Evolutionary conservation across 306 rosid genomes (phyloP).

Genomic region (Quercus gilva): DNA sequence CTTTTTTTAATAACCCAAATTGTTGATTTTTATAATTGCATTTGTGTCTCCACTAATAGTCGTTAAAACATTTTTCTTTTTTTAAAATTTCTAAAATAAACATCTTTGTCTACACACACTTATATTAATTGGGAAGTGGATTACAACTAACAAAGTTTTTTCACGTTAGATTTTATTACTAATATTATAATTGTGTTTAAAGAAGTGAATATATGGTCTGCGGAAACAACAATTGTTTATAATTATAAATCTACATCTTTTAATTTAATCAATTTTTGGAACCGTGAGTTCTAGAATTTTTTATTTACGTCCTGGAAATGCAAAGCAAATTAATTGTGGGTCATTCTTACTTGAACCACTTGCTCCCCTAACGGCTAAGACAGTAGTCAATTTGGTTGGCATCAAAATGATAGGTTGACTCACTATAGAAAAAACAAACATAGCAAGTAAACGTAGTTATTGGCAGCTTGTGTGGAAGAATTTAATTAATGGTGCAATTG

Average conservation of each 20-base stretch:
- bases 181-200: neutral
- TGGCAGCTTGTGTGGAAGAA: neutral
- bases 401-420: slow-evolving; percentile 10
- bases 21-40: neutral
- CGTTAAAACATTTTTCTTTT: neutral
- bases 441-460: neutral
- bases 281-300: neutral
- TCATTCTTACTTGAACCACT: neutral
- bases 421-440: neutral
- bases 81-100: neutral
- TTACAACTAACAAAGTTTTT: slow-evolving; percentile 2
- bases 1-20: neutral
- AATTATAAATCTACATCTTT: neutral
- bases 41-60: neutral
- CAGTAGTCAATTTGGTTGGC: neutral
- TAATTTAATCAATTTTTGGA: neutral
- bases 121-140: neutral
- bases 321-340: neutral
- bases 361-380: neutral
- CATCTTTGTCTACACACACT: neutral
- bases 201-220: neutral
- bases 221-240: neutral
- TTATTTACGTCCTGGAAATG: neutral
- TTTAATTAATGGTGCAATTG: neutral
- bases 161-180: neutral